A percentile compares a stretch with the other conserved stretches of the same genome.
These are phyloP conservation scores for Lachnellula willkommii DNA, from an alignment of 2,329 filamentous ascomycete species.

Conservation along the genomic window DNA sequence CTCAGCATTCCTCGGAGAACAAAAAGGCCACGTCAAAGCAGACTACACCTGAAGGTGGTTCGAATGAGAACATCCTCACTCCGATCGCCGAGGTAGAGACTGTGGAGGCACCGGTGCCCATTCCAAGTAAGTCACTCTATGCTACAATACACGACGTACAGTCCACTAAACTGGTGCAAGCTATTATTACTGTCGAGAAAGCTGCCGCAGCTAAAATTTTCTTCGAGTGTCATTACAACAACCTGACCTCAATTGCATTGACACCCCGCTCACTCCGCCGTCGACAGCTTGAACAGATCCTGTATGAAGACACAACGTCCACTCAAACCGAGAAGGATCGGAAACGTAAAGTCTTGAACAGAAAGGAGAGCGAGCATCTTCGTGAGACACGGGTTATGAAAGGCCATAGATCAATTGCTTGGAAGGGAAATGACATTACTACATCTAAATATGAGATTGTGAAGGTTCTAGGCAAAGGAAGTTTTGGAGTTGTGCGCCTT, in stretches of 20 bases:
- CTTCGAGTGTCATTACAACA: conserved; percentile 78
- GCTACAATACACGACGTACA: neutral
- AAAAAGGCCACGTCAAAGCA: conserved; percentile 20
- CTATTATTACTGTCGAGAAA: conserved; percentile 62
- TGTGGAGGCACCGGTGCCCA: conserved; percentile 20
- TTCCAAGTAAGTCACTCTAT: conserved; percentile 23
- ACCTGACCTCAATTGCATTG: conserved; percentile 50
- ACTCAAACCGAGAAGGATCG: conserved; percentile 46
- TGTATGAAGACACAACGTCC: conserved; percentile 45
- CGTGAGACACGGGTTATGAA: conserved; percentile 69
- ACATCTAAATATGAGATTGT: conserved; percentile 71
- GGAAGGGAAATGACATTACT: conserved; percentile 41
- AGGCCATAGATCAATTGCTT: conserved; percentile 43
- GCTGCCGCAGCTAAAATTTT: conserved; percentile 78
- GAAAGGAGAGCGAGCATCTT: conserved; percentile 67
- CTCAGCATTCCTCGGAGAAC: conserved; percentile 28
- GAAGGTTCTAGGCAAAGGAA: conserved; percentile 83
- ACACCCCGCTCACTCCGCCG: conserved; percentile 57
- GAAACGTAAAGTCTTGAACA: conserved; percentile 54
- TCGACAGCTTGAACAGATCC: conserved; percentile 55
- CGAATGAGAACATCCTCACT: conserved; percentile 22
- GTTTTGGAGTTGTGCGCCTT: conserved; percentile 85
- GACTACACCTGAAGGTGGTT: conserved; percentile 13
- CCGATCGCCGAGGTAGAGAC: conserved; percentile 27
- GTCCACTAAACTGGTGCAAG: conserved; percentile 11